Base-by-base conservation (phyloP, 2,329 filamentous ascomycete genomes). In the Beauveria varroae region DNA sequence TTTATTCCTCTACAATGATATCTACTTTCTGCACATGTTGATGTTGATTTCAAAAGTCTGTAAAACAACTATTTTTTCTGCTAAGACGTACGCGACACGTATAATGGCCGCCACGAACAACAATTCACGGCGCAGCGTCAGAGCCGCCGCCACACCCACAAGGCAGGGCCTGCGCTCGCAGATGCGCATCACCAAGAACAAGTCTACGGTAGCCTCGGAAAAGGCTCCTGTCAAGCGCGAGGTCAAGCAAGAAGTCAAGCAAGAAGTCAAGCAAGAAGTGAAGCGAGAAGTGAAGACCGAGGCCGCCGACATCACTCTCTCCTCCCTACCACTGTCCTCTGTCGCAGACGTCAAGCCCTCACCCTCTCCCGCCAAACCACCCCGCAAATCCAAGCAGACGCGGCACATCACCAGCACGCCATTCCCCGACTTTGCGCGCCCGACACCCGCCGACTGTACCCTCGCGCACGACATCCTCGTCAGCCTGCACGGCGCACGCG, bases 391-490 rank as follows among this genome's bases (percentile, higher is more conserved):
- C 5, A 62, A 62, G 34, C 54, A 62, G 28, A 58, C 34, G 37
- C 37, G 52, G 28, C 54, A 47, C 59, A 30, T 50, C 28, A 52
- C 53, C 26, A 30, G 28, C 26, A 79, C 86, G 1, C 90, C 90
- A 0, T 93, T 88, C 65, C 88, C 89, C 0, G 78, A 85, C 62
- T 90, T 87, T 69, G 68, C 74, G 3, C 85, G 80, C 64, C 90
- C 90, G 0, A 90, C 87, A 0, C 71, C 81, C 0, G 80, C 82
- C 34, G 87, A 92, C 69, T 91, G 89, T 72, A 77, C 82, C 63
- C 80, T 86, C 61, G 87, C 91, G n/a, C 84, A 86, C 63, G 74
- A 76, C 3, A 79, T 92, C 28, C 81, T 95, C 0, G 79, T 84
- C 2, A 76, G 76, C 7, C 73, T 86, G 0, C 89, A 93, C 69